These are phyloP conservation scores for Aurifilum marmelostoma DNA, from an alignment of 2,329 filamentous ascomycete species.

Conservation along the genomic window DNA sequence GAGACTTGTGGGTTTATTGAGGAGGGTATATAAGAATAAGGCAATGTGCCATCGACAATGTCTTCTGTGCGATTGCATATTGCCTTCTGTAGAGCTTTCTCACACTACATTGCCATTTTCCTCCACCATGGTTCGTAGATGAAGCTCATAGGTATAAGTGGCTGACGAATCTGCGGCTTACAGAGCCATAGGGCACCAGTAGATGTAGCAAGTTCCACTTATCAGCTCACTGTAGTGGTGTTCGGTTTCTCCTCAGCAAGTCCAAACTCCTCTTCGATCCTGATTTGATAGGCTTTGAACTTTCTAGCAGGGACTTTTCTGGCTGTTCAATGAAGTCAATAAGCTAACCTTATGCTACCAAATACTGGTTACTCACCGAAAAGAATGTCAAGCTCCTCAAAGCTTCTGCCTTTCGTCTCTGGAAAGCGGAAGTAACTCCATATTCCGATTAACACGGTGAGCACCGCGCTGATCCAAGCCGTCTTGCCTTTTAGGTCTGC, in stretches of 20 bases:
- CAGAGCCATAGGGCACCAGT: neutral
- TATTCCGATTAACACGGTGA: neutral
- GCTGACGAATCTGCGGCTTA: too few relatives aligned
- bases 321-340: neutral
- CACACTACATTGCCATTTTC: too few relatives aligned
- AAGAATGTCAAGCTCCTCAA: constrained; percentile 20
- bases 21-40: too few relatives aligned
- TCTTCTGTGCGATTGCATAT: too few relatives aligned
- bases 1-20: too few relatives aligned
- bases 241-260: neutral
- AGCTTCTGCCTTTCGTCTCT: constrained; percentile 15
- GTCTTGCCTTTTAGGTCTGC: constrained; percentile 16
- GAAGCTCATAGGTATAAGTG: too few relatives aligned
- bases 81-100: too few relatives aligned
- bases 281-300: constrained; percentile 12
- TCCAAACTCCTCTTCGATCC: constrained; percentile 9
- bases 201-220: neutral
- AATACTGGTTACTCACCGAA: constrained; percentile 1
- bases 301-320: constrained; percentile 4
- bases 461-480: constrained; percentile 3
- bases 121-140: too few relatives aligned
- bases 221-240: too few relatives aligned
- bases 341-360: too few relatives aligned
- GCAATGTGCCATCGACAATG: too few relatives aligned
- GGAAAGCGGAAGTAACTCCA: constrained; percentile 19